Evolutionary conservation across 164 flowering plant species (phyloP), one percentile per base, ranked within the genome.

Genomic region (Magnolia sinica): DNA sequence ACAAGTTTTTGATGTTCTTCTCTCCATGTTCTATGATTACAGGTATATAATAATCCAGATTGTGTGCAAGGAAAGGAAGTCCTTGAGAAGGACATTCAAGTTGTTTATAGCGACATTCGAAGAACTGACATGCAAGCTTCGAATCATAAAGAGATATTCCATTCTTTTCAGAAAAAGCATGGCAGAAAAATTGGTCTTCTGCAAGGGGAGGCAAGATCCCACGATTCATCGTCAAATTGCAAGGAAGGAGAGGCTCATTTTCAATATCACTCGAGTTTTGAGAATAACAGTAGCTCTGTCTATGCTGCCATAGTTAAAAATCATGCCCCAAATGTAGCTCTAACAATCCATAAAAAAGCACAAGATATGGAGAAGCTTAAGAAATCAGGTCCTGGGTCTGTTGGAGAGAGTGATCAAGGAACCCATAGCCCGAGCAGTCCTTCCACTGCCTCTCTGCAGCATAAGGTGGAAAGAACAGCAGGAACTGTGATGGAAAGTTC

Each of bases 401-500:
- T 8, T 16, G 59, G 69, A 73, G 51, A 73, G 16, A 64, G 27
- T 2, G 55, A 14, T 64, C 50, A 16, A 70, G 66, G 64, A 23
- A n/a, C 50, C 8, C 45, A 23, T 64, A 19, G 55, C 66, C 29
- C 52, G 8, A 55, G 65, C 49, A 29, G 31, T 11, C 27, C 71
- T 29, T 11, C 61, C 18, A 72, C 11, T 65, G 27, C 75, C 29
- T 66, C 66, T 65, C 20, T 51, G 50, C 45, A 24, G 66, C 70
- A 71, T 50, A 71, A 74, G 76, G 37, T 70, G 63, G 79, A 77
- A 71, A 71, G 20, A 65, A 10, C 64, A 65, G 59, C 58, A 37
- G 61, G 27, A 58, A 80, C 84, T 29, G 70, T 86, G 23, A 80
- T 89, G 24, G 93, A 89, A 76, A 80, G 76, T 51, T 79, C 84